Base-by-base conservation (phyloP, 352 stramenopile genomes). In the Globisporangium polare region DNA sequence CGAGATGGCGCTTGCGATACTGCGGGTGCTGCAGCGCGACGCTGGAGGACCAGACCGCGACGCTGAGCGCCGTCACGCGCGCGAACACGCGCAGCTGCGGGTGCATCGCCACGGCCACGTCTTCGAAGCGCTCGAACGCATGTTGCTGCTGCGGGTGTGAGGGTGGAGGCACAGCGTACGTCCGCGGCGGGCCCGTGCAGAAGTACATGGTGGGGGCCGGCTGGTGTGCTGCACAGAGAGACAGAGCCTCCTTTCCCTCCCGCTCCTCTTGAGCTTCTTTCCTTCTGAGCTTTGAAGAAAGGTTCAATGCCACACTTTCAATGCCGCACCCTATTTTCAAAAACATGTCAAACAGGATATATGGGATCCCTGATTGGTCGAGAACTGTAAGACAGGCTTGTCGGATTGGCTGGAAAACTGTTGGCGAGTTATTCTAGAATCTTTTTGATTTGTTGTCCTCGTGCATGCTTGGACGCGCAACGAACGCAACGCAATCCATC, bases 161-260 rank as follows among this genome's bases (percentile, higher is more conserved):
- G 9, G 20, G 37, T 9, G 45, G 20, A 1, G 64, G 55, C 39
- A 64, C 66, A 31, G 74, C 74, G 58, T 89, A 93, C 47, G 72
- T 73, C 61, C 79, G 83, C 61, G 83, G 83, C 18, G 83, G 83
- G 2, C 83, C 83, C 57, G 68, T 84, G 65, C 77, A 84, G 66
- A 91, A 90, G 70, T 80, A 85, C 81, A 93, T 92, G 58, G 35
- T 8, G 22, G 13, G 26, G n/a, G n/a, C n/a, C 15, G 35, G 37
- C 7, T 29, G 6, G 20, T 22, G 27, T 17, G 13, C 22, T 10
- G 15, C 3, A 49, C 41, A 26, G 41, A 31, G 15, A 29, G 18
- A 27, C 9, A 42, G 17, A 55, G 27, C 5, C 43, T 50, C 7
- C 10, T 17, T 9, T 20, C 43, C 24, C 12, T 17, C 17, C 31